Conservation (phyloP, 1,284 basidiomycete species). For the Ceratobasidium sp. region DNA sequence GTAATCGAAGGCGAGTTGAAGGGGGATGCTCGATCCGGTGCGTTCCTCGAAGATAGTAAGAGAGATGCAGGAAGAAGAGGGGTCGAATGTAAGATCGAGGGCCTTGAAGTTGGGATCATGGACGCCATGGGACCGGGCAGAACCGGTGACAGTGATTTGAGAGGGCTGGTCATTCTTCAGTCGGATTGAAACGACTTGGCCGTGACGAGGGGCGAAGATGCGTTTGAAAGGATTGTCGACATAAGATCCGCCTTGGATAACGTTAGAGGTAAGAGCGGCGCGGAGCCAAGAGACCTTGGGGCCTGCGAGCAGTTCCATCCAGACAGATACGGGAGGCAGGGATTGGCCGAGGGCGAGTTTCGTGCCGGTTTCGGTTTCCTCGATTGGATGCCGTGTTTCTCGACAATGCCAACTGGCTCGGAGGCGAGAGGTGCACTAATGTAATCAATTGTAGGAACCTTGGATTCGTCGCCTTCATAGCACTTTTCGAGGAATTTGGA, state of each 20-base stretch:
- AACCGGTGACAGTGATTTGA: conserved; percentile 72
- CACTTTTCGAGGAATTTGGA: conserved; percentile 79
- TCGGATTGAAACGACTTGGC: conserved; percentile 68
- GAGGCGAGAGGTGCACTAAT: conserved; percentile 63
- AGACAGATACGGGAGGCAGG: conserved; percentile 68
- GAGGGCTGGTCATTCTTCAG: conserved; percentile 56
- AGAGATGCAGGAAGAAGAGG: conserved; percentile 65
- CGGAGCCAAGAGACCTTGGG: conserved; percentile 82
- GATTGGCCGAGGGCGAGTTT: conserved; percentile 63
- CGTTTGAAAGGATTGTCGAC: conserved; percentile 89
- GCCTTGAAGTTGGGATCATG: conserved; percentile 83
- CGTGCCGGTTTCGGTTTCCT: conserved; percentile 56
- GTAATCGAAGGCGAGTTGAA: conserved; percentile 83
- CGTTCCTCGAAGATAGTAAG: conserved; percentile 87
- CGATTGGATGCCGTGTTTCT: conserved; percentile 57
- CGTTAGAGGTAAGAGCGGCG: conserved; percentile 82
- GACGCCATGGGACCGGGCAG: conserved; percentile 77
- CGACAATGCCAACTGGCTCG: conserved; percentile 50
- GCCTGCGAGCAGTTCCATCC: conserved; percentile 88
- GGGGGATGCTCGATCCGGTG: conserved; percentile 74
- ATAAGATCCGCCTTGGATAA: conserved; percentile 84
- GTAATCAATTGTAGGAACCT: conserved; percentile 86
- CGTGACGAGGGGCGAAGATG: conserved; percentile 78
- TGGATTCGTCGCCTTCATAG: conserved; percentile 78
- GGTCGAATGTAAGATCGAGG: conserved; percentile 71